Evolutionary conservation across 768 basidiomycete species (phyloP), one percentile per base, ranked within the genome.

Genomic region (Leccinum arenicola): DNA sequence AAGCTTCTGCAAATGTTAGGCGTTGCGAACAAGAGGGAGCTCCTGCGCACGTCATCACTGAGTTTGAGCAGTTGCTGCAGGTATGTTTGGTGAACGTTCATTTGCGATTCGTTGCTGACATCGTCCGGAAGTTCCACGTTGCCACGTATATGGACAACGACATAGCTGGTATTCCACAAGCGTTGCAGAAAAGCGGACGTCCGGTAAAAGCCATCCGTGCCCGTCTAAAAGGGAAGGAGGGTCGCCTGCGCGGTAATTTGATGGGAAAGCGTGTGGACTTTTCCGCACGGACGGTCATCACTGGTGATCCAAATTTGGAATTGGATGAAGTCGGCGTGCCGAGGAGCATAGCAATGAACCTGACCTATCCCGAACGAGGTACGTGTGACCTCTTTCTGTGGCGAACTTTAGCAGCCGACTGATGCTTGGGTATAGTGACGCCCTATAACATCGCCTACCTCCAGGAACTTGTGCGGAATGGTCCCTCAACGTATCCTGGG

Each of bases 61-160:
- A 98, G 74, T 96, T 95, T 65, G 96, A 98, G 75, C 94, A 96
- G 68, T 78, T 99, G 49, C 82, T 98, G 6, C 96, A 98, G 85
- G 93, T 92, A 61, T 56, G 82, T 73, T n/a, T 38, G 10, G 40
- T 1, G 6, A 33, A 5, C 52, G 4, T 17, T 29, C 8, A 6
- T 54, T 35, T 12, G 23, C 9, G 14, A 58, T 27, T 56, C 35
- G 11, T 51, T 55, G 29, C 40, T 56, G 50, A 61, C 31, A 5
- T 38, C 50, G 45, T 23, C 15, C 40, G 64, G 0, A 43, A 97
- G 93, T 99, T 95, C 72, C 97, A 99, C 70, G 95, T 98, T 60
- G 97, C 97, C 3, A 98, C 97, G 0, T 99, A 98, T 72, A 99
- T 99, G 96, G 97, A 99, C 71, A 99, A 99, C 70, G 95, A 98